Evolutionary conservation across 2,329 filamentous ascomycete species (phyloP).

Genomic region (Ceratocystis harringtonii): DNA sequence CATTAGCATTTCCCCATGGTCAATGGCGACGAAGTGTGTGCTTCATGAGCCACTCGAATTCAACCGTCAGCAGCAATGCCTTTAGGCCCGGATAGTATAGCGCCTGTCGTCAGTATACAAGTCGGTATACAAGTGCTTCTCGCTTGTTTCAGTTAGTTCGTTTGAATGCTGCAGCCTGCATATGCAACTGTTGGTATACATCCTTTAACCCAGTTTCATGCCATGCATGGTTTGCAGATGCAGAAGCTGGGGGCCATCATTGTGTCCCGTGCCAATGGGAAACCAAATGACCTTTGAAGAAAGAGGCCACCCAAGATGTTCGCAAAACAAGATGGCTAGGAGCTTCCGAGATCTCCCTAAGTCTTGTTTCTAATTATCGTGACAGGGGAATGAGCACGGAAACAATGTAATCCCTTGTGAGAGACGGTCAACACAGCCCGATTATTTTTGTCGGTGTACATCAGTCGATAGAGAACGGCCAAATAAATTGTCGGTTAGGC

Average conservation of each 20-base stretch:
- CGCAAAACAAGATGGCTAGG: not conserved
- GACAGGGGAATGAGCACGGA: not conserved
- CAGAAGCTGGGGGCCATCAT: not conserved
- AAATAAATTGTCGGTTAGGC: not conserved
- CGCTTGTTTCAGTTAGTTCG: not conserved
- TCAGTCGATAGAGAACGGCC: not conserved
- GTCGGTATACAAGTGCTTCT: not conserved
- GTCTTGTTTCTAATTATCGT: not conserved
- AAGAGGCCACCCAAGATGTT: conserved; percentile 2
- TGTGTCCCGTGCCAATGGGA: not conserved
- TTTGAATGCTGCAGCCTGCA: not conserved
- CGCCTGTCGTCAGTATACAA: not conserved
- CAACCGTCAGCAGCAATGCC: not conserved
- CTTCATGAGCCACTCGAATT: not conserved
- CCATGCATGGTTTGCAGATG: conserved; percentile 1
- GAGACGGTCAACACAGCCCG: not conserved
- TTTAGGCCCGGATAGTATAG: not conserved
- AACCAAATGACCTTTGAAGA: not conserved
- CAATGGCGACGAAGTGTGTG: not conserved
- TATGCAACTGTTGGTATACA: conserved; percentile 1
- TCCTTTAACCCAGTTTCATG: not conserved
- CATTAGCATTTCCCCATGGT: not conserved
- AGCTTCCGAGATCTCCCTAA: conserved; percentile 1
- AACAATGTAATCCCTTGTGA: not conserved
- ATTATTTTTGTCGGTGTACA: not conserved